These are phyloP conservation scores for Pseudevernia furfuracea DNA, from an alignment of 495 filamentous ascomycete species.

Conservation along the genomic window DNA sequence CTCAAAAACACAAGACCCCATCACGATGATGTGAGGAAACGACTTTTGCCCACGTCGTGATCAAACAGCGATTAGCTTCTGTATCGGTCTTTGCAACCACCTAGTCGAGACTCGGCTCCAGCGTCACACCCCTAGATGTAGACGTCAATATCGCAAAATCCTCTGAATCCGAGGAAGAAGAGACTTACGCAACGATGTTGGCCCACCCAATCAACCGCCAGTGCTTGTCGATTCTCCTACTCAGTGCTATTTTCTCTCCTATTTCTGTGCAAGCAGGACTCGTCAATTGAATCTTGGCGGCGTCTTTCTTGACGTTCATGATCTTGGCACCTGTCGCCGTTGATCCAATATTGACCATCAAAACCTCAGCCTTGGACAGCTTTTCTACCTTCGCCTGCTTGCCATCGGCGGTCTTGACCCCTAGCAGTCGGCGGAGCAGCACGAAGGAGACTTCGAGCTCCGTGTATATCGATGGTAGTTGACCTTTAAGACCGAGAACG, in stretches of 20 bases:
- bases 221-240: constrained; percentile 95
- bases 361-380: constrained; percentile 92
- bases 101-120: constrained; percentile 45
- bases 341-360: constrained; percentile 98
- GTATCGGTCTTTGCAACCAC: background rate
- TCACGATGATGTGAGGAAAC: background rate
- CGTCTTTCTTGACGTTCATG: constrained; percentile 91
- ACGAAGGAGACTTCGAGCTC: constrained; percentile 99
- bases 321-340: constrained; percentile 92
- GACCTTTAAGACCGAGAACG: constrained; percentile 89
- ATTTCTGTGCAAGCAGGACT: constrained; percentile 87
- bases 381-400: constrained; percentile 99
- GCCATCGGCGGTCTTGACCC: constrained; percentile 95
- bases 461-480: constrained; percentile 87
- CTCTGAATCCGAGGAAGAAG: no score
- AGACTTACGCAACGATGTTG: constrained; percentile 69
- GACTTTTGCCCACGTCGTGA: background rate
- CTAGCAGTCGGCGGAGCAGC: constrained; percentile 82
- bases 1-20: background rate
- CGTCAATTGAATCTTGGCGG: constrained; percentile 81
- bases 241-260: constrained; percentile 95
- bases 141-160: background rate
- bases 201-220: constrained; percentile 98
- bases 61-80: background rate
- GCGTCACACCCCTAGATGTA: constrained; percentile 41